phyloP scores from a whole-genome alignment of 1,284 basidiomycete genomes.

The Pseudozyma thailandica region DNA sequence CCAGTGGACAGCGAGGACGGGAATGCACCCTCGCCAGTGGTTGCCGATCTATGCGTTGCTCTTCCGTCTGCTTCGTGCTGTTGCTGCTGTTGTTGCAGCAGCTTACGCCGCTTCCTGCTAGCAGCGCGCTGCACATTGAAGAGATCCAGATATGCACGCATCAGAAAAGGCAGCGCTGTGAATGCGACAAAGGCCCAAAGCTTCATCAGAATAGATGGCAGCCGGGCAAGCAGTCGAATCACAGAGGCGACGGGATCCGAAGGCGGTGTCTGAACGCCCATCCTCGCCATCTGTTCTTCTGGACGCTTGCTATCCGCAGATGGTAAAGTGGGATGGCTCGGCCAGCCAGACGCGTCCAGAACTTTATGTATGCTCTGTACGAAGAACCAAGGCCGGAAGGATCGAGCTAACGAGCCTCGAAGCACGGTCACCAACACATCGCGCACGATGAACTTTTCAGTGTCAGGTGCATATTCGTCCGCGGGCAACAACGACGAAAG shows the following conservation, averaged over 20 bases:
- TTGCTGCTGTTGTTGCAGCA: conserved; percentile 6
- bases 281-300: not conserved
- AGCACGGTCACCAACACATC: conserved; percentile 49
- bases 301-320: not conserved
- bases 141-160: conserved; percentile 37
- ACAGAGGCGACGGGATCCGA: not conserved
- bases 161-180: conserved; percentile 26
- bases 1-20: conserved; percentile 25
- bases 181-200: conserved; percentile 28
- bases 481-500: conserved; percentile 41
- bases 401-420: conserved; percentile 32
- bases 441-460: conserved; percentile 47
- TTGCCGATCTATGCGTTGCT: not conserved
- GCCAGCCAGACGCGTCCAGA: conserved; percentile 32
- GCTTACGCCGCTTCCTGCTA: conserved; percentile 10
- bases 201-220: conserved; percentile 24
- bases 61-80: not conserved
- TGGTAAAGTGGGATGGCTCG: conserved; percentile 11
- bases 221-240: conserved; percentile 7
- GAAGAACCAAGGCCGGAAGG: conserved; percentile 47
- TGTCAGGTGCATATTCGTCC: conserved; percentile 45
- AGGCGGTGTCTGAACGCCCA: not conserved
- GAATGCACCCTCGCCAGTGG: conserved; percentile 7
- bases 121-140: conserved; percentile 45
- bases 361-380: conserved; percentile 47